A percentile compares a stretch with the other conserved stretches of the same genome.
These are phyloP conservation scores for Raphanus hybrid DNA, from an alignment of 441 rosid species.

Conservation along the genomic window DNA sequence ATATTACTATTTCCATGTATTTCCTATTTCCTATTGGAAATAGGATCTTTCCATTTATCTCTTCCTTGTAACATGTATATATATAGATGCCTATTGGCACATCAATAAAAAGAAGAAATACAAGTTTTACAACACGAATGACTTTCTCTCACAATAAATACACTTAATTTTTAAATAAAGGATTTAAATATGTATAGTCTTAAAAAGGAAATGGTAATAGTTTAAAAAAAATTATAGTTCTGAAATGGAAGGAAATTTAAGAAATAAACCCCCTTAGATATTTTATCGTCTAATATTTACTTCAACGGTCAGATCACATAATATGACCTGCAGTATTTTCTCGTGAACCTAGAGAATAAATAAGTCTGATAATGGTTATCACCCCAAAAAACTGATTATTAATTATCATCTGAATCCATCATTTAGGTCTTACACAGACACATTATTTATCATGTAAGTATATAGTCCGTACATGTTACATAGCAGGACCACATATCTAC, in stretches of 20 bases:
- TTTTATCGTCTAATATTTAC: not conserved
- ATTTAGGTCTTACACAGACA: constrained; percentile 14
- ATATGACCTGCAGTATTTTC: not conserved
- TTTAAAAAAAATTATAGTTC: not conserved
- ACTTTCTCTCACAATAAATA: too few relatives aligned
- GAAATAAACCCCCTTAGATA: not conserved
- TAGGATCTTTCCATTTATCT: too few relatives aligned
- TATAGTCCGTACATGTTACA: constrained; percentile 42
- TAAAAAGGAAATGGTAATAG: not conserved
- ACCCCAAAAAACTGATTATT: not conserved
- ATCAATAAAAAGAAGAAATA: too few relatives aligned
- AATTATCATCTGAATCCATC: not conserved
- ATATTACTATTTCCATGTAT: too few relatives aligned
- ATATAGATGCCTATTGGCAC: too few relatives aligned
- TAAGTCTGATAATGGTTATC: not conserved
- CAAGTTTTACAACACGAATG: too few relatives aligned
- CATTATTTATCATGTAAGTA: constrained; percentile 1
- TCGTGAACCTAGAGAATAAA: not conserved
- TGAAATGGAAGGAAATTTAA: not conserved
- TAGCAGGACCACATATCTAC: constrained; percentile 40
- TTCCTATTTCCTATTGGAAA: too few relatives aligned
- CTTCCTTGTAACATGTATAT: too few relatives aligned
- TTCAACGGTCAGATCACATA: not conserved
- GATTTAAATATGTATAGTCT: not conserved
- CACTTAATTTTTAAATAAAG: not conserved